These are phyloP conservation scores for Melanogaster broomeanus DNA, from an alignment of 768 basidiomycete genomes.

Conservation along the genomic window DNA sequence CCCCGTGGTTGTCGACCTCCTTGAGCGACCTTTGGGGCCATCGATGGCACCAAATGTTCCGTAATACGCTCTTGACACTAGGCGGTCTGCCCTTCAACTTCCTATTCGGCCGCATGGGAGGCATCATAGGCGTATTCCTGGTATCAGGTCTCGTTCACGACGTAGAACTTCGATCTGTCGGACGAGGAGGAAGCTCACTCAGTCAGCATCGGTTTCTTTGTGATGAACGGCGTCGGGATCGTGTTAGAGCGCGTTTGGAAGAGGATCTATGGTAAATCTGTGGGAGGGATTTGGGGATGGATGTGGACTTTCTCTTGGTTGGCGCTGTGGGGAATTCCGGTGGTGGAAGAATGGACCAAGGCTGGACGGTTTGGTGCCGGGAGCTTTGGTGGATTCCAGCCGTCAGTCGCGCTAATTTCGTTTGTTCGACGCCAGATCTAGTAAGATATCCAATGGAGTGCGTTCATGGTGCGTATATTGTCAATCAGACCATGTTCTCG, in stretches of 20 bases:
- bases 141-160: conserved; percentile 61
- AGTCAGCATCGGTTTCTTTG: conserved; percentile 51
- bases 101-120: conserved; percentile 51
- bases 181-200: conserved; percentile 47
- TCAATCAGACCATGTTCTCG: too few relatives aligned
- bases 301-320: conserved; percentile 57
- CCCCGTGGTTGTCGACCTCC: conserved; percentile 59
- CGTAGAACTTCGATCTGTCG: conserved; percentile 56
- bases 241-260: conserved; percentile 51
- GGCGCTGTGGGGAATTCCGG: conserved; percentile 46
- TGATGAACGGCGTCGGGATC: conserved; percentile 54
- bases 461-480: too few relatives aligned
- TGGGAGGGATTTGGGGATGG: conserved; percentile 49
- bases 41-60: conserved; percentile 70
- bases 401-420: too few relatives aligned
- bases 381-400: conserved; percentile 8
- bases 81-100: conserved; percentile 46
- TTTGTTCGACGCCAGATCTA: too few relatives aligned
- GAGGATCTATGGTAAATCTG: conserved; percentile 40
- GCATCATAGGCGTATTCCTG: conserved; percentile 57
- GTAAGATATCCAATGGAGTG: too few relatives aligned
- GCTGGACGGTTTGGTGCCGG: conserved; percentile 13
- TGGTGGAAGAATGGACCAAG: conserved; percentile 43
- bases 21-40: conserved; percentile 61
- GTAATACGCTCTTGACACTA: conserved; percentile 52